Evolutionary conservation across 192 early-diverging fungal species (phyloP), one percentile per base, ranked within the genome.

Genomic region (Linnemannia schmuckeri): DNA sequence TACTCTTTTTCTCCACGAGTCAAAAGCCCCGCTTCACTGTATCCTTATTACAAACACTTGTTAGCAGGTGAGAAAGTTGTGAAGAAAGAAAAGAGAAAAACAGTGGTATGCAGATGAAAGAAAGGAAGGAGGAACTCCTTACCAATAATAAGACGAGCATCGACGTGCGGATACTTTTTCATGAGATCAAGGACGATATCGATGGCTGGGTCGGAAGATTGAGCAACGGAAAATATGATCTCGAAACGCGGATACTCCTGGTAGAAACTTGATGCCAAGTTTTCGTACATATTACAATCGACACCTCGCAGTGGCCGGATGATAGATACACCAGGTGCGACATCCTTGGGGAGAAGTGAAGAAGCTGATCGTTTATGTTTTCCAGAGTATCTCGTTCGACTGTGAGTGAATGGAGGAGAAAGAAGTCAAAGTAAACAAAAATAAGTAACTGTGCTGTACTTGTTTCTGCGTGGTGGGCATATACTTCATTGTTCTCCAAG

Each of bases 271-370:
- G 97, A 97, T 40, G 90, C 90, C 37, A 99, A 90, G 79, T 97
- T 98, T 33, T 93, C 94, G 22, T 88, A 82, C 87, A 99, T 88
- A 83, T 97, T 95, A 57, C 88, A 87, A 82, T 99, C 98, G 24
- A 98, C 82, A 27, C 98, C 98, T 80, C 99, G 99, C 10, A 99
- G 86, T 17, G 98, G 98, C 6, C 98, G 92, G 77, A 99, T 91
- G 72, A 99, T 96, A 0, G 98, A 94, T 24, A 99, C 98, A 12
- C 94, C 95, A 5, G 96, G 96, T n/a, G 80, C 89, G 37, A 89
- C 70, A 35, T 86, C 72, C n/a, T 78, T 70, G 22, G 90, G 52
- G 38, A 89, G 71, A 70, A 74, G 70, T 13, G 91, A 89, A 0
- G 91, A 91, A 35, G 24, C n/a, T 9, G 86, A 90, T 7, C 72